phyloP scores from a whole-genome alignment of 2,329 filamentous ascomycete genomes.

The Colletotrichum shisoi region DNA sequence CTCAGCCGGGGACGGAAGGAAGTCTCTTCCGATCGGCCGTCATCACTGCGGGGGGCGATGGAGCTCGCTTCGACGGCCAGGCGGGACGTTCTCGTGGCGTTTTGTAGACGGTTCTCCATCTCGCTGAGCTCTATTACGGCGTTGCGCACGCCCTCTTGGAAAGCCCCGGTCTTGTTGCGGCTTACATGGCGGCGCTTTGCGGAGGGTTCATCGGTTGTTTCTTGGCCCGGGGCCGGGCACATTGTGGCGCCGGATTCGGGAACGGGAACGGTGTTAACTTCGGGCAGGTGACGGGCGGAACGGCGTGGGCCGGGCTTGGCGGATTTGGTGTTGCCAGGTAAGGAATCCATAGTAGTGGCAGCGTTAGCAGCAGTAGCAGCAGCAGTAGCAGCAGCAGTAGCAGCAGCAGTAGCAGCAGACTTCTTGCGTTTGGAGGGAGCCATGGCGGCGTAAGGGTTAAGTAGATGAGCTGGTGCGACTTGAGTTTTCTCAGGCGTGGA shows the following conservation, averaged over 20 bases:
- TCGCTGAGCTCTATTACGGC: constrained; percentile 57
- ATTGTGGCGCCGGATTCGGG: constrained; percentile 27
- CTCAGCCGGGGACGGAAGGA: constrained; percentile 1
- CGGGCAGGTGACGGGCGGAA: constrained; percentile 31
- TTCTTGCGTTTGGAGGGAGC: constrained; percentile 51
- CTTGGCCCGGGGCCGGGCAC: constrained; percentile 2
- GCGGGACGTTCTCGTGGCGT: constrained; percentile 56
- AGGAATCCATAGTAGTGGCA: no score
- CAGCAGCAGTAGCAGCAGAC: constrained; percentile 30
- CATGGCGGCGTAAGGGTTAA: constrained; percentile 19
- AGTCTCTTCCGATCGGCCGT: background rate
- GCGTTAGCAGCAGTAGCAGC: constrained; percentile 19
- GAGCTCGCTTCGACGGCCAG: constrained; percentile 56
- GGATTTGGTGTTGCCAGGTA: background rate
- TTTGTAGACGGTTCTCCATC: constrained; percentile 59
- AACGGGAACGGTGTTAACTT: constrained; percentile 31
- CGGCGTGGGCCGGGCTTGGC: constrained; percentile 23
- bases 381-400: constrained; percentile 7
- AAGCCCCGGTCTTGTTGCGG: constrained; percentile 28
- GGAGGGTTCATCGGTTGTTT: constrained; percentile 3
- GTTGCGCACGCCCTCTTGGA: constrained; percentile 47
- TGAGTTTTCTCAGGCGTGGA: background rate
- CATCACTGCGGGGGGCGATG: constrained; percentile 36
- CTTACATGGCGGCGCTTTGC: constrained; percentile 29
- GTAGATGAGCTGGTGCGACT: background rate